Base-by-base conservation (phyloP, 805 yeast genomes). In the Spathaspora girioi region DNA sequence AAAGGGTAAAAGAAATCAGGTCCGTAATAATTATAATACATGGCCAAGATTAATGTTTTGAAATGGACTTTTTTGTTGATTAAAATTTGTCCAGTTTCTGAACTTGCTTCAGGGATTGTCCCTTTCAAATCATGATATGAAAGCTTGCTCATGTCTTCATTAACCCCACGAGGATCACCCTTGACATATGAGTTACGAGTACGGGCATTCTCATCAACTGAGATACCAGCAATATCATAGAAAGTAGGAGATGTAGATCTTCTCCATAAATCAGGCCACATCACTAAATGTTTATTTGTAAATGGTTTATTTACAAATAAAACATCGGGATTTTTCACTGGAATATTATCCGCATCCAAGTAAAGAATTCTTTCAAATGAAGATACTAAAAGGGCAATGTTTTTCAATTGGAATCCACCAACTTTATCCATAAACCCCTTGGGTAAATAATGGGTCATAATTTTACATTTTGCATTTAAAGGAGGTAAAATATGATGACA, bases 381-480 rank as follows among this genome's bases (percentile, higher is more conserved):
- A 8, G 70, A 63, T 4, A 71, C 64, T 50, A 72, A 57, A 38
- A 72, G 60, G 1, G 75, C 76, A 42, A 71, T 61, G 51, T 62
- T 69, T 52, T 71, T 71, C 51, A 66, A 59, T 57, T 72, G 76
- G 53, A 60, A 71, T 2, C 73, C 68, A 26, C 56, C 50, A 41
- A 71, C 55, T 17, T 59, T 56, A 27, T 53, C 51, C 46, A 62
- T 55, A 14, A 62, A 42, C 1, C 48, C 32, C 31, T 54, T 49
- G 1, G 75, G 71, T 42, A 72, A 60, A 47, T 59, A 64, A 50
- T 83, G 82, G 15, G 78, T 75, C 68, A 89, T 70, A 48, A 82
- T 76, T 53, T 62, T 64, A 58, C 77, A 72, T 32, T 54, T 56
- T 8, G 66, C 75, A 56, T 70, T 68, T 44, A 69, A 56, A 7